These are phyloP conservation scores for Aspergillus costaricaensis DNA, from an alignment of 2,329 filamentous ascomycete genomes.

Conservation along the genomic window DNA sequence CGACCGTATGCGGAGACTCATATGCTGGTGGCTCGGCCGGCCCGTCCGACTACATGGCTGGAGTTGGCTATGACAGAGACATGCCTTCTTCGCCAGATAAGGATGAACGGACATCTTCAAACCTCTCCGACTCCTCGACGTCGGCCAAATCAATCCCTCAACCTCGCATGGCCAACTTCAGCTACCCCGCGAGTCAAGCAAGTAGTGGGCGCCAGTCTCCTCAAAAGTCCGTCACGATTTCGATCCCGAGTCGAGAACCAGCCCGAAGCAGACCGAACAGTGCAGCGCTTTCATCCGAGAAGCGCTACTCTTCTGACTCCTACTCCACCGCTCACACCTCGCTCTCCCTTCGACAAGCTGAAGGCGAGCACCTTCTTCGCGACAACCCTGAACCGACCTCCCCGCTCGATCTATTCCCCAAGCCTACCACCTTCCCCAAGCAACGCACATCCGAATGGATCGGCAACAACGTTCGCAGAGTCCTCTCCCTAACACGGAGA, in stretches of 20 bases:
- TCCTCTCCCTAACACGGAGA: constrained; percentile 53
- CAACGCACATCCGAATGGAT: constrained; percentile 66
- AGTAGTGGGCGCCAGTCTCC: constrained; percentile 29
- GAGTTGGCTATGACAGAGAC: constrained; percentile 14
- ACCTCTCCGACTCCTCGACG: constrained; percentile 53
- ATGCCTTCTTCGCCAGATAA: constrained; percentile 52
- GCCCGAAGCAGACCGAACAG: constrained; percentile 28
- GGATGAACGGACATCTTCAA: constrained; percentile 58
- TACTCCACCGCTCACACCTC: constrained; percentile 55
- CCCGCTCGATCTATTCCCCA: constrained; percentile 31
- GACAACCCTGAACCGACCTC: constrained; percentile 38
- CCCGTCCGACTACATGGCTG: constrained; percentile 3
- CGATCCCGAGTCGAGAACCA: constrained; percentile 25
- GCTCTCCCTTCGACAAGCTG: constrained; percentile 52
- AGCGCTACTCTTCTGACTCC: constrained; percentile 50
- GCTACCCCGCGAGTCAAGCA: constrained; percentile 25
- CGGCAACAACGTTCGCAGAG: constrained; percentile 67
- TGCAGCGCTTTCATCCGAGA: constrained; percentile 31
- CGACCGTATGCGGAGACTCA: constrained; percentile 26
- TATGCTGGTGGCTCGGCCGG: not conserved
- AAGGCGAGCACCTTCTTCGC: constrained; percentile 55
- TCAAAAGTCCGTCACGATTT: constrained; percentile 25
- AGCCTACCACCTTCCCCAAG: constrained; percentile 26
- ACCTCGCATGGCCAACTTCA: constrained; percentile 21
- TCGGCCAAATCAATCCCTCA: constrained; percentile 34